Evolutionary conservation across 139 green algal genomes (phyloP).

Genomic region (Parachlorella kessleri): DNA sequence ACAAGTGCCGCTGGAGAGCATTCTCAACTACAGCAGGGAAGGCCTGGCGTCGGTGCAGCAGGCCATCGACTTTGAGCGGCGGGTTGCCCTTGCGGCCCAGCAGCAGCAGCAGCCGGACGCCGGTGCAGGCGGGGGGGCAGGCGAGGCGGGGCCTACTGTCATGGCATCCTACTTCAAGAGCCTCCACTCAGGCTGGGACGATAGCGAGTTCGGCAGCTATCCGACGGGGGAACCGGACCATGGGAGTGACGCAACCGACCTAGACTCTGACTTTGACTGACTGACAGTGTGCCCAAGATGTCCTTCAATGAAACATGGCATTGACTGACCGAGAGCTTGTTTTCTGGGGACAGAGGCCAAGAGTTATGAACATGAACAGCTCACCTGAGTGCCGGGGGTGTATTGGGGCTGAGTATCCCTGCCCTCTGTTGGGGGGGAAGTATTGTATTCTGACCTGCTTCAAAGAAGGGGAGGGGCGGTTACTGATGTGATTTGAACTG

Average conservation of each 20-base stretch:
- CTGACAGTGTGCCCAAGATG: neutral
- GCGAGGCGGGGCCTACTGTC: neutral
- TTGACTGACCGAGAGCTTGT: too few species aligned
- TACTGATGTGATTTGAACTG: too few species aligned
- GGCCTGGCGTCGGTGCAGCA: slow-evolving; percentile 29
- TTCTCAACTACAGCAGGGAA: slow-evolving; percentile 41
- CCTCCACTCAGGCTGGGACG: slow-evolving; percentile 11
- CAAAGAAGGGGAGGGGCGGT: too few species aligned
- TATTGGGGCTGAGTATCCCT: too few species aligned
- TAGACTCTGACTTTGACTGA: slow-evolving; percentile 31
- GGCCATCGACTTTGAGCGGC: slow-evolving; percentile 38
- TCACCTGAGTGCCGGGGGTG: too few species aligned
- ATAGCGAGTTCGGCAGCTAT: slow-evolving; percentile 45
- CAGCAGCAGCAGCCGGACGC: neutral
- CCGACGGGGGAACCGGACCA: slow-evolving; percentile 29
- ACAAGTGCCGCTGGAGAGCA: slow-evolving; percentile 54
- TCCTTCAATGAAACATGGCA: neutral
- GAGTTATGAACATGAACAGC: too few species aligned
- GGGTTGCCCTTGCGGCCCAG: neutral
- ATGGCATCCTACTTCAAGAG: slow-evolving; percentile 16
- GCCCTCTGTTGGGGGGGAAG: too few species aligned
- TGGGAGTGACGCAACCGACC: slow-evolving; percentile 41
- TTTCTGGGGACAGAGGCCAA: too few species aligned
- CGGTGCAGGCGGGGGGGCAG: neutral
- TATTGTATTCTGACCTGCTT: too few species aligned